Evolutionary conservation across 1,284 basidiomycete genomes (phyloP).

Genomic region (Cutaneotrichosporon cavernicola): DNA sequence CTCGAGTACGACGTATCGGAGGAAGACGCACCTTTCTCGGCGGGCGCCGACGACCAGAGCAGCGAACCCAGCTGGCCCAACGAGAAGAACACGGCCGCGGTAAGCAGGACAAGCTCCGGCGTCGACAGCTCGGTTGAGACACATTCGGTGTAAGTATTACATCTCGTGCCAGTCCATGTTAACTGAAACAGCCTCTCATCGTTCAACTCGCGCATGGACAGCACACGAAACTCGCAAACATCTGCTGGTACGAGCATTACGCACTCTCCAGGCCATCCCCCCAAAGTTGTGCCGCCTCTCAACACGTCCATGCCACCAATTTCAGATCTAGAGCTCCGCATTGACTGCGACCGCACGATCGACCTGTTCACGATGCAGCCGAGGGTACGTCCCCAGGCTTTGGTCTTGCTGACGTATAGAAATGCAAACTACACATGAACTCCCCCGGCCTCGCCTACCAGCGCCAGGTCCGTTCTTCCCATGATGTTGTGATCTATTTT

Average conservation of each 20-base stretch:
- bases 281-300: conserved; percentile 25
- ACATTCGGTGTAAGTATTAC: conserved; percentile 40
- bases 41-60: conserved; percentile 21
- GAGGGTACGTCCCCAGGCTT: conserved; percentile 61
- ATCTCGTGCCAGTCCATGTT: conserved; percentile 10
- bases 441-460: conserved; percentile 75
- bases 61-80: conserved; percentile 37
- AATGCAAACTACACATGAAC: conserved; percentile 85
- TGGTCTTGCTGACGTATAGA: conserved; percentile 56
- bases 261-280: conserved; percentile 38
- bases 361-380: conserved; percentile 97
- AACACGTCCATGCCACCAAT: conserved; percentile 56
- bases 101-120: conserved; percentile 43
- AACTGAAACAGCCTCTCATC: conserved; percentile 39
- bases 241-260: conserved; percentile 43
- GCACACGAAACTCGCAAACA: conserved; percentile 40
- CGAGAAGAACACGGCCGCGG: conserved; percentile 28
- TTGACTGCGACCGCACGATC: conserved; percentile 74
- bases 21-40: conserved; percentile 27
- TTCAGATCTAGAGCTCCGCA: conserved; percentile 73
- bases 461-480: conserved; percentile 74
- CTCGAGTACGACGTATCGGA: conserved; percentile 52
- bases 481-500: conserved; percentile 73
- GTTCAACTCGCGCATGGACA: conserved; percentile 47
- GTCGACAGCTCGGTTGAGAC: conserved; percentile 42